Conservation (phyloP, 495 filamentous ascomycete genomes). For the Aspergillus leporis region DNA sequence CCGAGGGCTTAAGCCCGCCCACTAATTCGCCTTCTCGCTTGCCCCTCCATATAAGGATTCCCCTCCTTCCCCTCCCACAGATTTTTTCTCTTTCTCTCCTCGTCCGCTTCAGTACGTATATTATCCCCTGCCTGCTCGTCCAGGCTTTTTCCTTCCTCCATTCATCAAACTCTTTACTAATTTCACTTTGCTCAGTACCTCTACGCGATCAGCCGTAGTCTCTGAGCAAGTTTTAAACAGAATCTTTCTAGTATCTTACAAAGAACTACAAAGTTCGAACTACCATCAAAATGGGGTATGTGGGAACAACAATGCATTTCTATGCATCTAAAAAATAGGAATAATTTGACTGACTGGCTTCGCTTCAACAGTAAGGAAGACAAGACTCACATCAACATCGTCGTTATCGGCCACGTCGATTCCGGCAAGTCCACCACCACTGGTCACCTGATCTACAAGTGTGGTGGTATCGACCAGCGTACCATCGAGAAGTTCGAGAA, state of each 20-base stretch:
- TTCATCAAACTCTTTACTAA: constrained; percentile 33
- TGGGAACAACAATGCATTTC: no score
- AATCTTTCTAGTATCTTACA: constrained; percentile 44
- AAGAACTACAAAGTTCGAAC: constrained; percentile 46
- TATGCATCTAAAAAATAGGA: not conserved
- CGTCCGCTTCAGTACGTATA: constrained; percentile 55
- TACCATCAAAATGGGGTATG: constrained; percentile 57
- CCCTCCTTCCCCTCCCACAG: constrained; percentile 45
- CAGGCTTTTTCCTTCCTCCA: constrained; percentile 19
- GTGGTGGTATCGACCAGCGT: constrained; percentile 99
- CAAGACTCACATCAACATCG: constrained; percentile 91
- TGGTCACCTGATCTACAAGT: constrained; percentile 99
- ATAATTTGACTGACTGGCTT: constrained; percentile 2
- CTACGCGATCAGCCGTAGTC: constrained; percentile 54
- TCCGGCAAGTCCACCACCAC: constrained; percentile 99
- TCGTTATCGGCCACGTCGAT: constrained; percentile 99
- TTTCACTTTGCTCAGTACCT: constrained; percentile 47
- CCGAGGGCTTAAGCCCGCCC: constrained; percentile 45
- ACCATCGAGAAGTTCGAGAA: constrained; percentile 99
- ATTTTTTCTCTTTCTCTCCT: constrained; percentile 41
- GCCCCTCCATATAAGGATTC: constrained; percentile 56
- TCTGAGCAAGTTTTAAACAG: constrained; percentile 44
- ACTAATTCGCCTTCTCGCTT: constrained; percentile 49
- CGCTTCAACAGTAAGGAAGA: constrained; percentile 68
- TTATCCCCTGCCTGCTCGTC: constrained; percentile 31